Evolutionary conservation across 106 monocot species (phyloP).

Genomic region (Triglochin maritima): DNA sequence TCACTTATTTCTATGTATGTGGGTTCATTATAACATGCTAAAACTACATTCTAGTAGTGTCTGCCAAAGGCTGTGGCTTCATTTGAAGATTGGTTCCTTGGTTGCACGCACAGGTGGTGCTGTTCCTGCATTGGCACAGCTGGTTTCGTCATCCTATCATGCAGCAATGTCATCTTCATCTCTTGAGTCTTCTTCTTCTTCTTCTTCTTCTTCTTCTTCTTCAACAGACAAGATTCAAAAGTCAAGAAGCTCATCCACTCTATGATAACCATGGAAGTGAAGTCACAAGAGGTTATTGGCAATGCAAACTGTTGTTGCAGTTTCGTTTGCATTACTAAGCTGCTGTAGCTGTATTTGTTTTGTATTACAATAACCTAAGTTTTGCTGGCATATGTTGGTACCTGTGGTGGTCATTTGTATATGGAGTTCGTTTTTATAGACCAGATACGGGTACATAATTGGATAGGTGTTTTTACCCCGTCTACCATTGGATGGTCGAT

Average conservation of each 20-base stretch:
- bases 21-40: background rate
- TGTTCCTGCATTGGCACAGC: conserved; percentile 54
- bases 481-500: too few species aligned
- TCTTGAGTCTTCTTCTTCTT: conserved; percentile 13
- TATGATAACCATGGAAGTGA: conserved; percentile 1
- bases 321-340: too few species aligned
- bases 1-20: background rate
- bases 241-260: conserved; percentile 30
- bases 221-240: conserved; percentile 34
- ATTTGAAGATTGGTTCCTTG: background rate
- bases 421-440: too few species aligned
- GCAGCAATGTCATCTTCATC: conserved; percentile 21
- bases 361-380: too few species aligned
- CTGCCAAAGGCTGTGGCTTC: background rate
- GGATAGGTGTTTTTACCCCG: too few species aligned
- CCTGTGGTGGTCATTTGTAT: too few species aligned
- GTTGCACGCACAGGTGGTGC: conserved; percentile 35
- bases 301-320: too few species aligned
- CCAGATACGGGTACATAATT: too few species aligned
- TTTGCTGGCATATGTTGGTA: too few species aligned
- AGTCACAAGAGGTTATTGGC: too few species aligned
- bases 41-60: background rate
- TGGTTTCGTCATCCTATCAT: conserved; percentile 49
- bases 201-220: conserved; percentile 15
- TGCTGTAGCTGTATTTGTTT: too few species aligned